Percentiles rank a stretch among this genome's conserved stretches.
phyloP scores from a whole-genome alignment of 139 green algal species.

The Eudorina sp. region DNA sequence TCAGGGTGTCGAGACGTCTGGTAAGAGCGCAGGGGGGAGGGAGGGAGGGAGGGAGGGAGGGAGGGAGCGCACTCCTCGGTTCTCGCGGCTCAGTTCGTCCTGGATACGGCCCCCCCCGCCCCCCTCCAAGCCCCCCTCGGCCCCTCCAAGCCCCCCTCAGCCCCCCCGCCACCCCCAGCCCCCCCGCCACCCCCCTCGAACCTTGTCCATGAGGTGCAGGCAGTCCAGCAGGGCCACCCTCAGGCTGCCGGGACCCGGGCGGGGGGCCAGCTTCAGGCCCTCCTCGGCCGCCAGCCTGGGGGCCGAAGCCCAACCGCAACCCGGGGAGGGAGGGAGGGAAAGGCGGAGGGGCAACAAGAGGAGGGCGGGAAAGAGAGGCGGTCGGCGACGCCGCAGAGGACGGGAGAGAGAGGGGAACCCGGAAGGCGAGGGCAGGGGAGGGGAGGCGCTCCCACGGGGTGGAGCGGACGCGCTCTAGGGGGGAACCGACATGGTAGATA shows the following conservation, averaged over 20 bases:
- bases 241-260: constrained; percentile 72
- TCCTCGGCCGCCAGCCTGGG: constrained; percentile 57
- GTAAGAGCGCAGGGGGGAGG: too few species aligned
- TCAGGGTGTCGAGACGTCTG: too few species aligned
- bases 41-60: too few species aligned
- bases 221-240: constrained; percentile 73
- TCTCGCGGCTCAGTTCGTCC: too few species aligned
- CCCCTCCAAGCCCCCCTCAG: background rate
- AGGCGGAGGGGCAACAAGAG: background rate
- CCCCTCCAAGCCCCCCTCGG: too few species aligned
- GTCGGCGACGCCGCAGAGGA: background rate
- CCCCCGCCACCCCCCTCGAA: background rate
- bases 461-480: too few species aligned
- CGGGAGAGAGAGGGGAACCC: background rate
- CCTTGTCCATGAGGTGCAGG: constrained; percentile 59
- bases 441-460: too few species aligned
- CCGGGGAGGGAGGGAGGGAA: background rate
- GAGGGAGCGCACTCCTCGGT: too few species aligned
- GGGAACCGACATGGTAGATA: too few species aligned
- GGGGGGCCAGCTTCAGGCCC: constrained; percentile 13
- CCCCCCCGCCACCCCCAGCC: background rate
- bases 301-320: too few species aligned
- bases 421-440: too few species aligned
- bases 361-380: background rate
- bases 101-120: too few species aligned